These are phyloP conservation scores for Sporothrix phasma DNA, from an alignment of 2,329 filamentous ascomycete species.

Conservation along the genomic window DNA sequence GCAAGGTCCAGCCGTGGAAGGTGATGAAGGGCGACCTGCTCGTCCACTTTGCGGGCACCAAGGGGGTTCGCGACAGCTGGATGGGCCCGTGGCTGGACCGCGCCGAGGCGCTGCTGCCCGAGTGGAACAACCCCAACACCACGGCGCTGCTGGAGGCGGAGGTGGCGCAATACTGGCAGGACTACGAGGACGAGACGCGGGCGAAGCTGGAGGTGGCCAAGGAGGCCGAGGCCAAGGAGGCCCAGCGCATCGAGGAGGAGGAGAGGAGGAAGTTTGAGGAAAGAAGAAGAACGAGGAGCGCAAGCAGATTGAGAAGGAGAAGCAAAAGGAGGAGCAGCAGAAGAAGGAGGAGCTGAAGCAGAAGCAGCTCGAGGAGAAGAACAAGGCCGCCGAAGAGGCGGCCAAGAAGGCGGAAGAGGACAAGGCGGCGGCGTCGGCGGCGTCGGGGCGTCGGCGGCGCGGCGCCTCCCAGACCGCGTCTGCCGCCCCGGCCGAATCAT, in stretches of 20 bases:
- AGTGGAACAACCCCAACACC: conserved; percentile 24
- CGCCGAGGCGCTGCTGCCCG: conserved; percentile 22
- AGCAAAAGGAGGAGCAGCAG: conserved; percentile 14
- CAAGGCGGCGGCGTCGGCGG: neutral
- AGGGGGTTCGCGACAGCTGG: conserved; percentile 26
- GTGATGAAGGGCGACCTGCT: conserved; percentile 26
- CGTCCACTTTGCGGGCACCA: conserved; percentile 25
- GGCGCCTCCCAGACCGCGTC: no score
- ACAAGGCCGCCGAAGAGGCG: conserved; percentile 10
- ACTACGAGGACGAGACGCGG: conserved; percentile 16
- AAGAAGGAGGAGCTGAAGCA: conserved; percentile 11
- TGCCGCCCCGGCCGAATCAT: neutral
- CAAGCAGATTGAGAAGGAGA: conserved; percentile 7
- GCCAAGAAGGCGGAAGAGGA: conserved; percentile 2
- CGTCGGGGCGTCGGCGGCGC: no score
- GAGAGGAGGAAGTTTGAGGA: conserved; percentile 8
- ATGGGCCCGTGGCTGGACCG: conserved; percentile 25
- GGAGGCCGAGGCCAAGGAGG: neutral
- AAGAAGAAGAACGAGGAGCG: conserved; percentile 10
- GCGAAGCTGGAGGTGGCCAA: conserved; percentile 6
- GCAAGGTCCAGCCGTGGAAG: conserved; percentile 24
- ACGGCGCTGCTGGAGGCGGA: conserved; percentile 17
- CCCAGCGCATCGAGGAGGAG: neutral
- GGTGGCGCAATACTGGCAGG: conserved; percentile 20
- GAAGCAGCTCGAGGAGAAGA: conserved; percentile 12